Evolutionary conservation across 345 rosid genomes (phyloP), one percentile per base, ranked within the genome.

Genomic region (Capsella bursapastoris): DNA sequence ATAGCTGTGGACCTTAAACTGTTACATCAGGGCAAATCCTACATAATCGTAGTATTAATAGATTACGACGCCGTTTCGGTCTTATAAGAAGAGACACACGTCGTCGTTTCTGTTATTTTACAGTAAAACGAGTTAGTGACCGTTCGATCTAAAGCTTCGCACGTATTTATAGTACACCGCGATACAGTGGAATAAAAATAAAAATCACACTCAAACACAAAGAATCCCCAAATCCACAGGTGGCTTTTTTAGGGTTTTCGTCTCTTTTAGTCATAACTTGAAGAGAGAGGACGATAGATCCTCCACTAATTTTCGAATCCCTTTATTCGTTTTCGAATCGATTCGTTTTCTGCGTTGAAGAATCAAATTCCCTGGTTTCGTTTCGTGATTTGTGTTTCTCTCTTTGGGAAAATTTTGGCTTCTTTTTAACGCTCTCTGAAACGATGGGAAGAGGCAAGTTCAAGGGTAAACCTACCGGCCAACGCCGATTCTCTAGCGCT

Each of bases 391-490:
- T 68, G 25, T 59, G 47, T 29, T 3, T 9, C 64, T 74, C 38
- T 59, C 43, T 32, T 40, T 44, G 12, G 63, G 15, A 52, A 29
- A 14, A 10, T 34, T 69, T 68, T 64, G 25, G 59, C 6, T 44
- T 45, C 7, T 62, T 11, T 22, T 8, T 22, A 22, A 22, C 25
- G 25, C 25, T 22, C 25, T 22, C 25, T 22, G 64, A 2, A 18
- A 61, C 74, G 35, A 88, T 86, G 90, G 90, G 87, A 66, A 84
- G 90, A 82, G 93, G 90, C 66, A 88, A 86, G 80, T 88, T 84
- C 78, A 88, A 88, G 86, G 93, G 89, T 31, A 88, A 88, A 72
- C 93, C 90, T 38, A 88, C 93, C 31, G 90, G 93, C 69, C 89
- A 82, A 64, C 90, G 89, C 82, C 86, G 80, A 43, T 88, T 88